Percentiles rank a stretch among this genome's conserved stretches.
Evolutionary conservation across 2,329 filamentous ascomycete genomes (phyloP).

Genomic region (Exophiala xenobiotica): DNA sequence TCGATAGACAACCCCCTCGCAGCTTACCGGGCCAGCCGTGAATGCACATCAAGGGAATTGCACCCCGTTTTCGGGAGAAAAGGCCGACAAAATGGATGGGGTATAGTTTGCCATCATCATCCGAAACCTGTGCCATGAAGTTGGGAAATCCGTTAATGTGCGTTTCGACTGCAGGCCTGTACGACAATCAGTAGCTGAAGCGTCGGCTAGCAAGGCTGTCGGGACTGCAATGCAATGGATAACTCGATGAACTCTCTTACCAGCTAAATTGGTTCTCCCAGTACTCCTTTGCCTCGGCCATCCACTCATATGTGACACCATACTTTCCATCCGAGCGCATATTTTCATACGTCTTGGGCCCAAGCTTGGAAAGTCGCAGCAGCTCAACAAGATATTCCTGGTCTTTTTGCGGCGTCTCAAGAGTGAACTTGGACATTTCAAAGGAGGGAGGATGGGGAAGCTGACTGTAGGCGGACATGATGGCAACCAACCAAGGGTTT

Average conservation of each 20-base stretch:
- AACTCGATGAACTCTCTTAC: too few species aligned
- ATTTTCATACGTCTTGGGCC: constrained; percentile 31
- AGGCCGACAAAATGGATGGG: constrained; percentile 55
- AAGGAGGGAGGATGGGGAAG: background rate
- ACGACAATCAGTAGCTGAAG: too few species aligned
- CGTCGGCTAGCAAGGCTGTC: too few species aligned
- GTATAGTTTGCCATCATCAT: constrained; percentile 36
- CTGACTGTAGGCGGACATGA: too few species aligned
- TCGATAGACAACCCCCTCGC: background rate
- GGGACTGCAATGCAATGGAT: too few species aligned
- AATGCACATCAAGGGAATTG: constrained; percentile 52
- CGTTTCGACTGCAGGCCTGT: constrained; percentile 30
- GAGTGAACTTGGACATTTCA: background rate
- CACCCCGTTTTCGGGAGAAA: constrained; percentile 53
- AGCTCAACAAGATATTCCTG: background rate
- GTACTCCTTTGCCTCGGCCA: constrained; percentile 41
- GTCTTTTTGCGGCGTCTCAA: background rate
- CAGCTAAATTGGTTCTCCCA: constrained; percentile 52
- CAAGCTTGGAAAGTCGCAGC: background rate
- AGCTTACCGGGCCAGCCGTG: constrained; percentile 54
- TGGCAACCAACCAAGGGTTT: too few species aligned
- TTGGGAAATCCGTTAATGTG: constrained; percentile 53
- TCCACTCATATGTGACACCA: constrained; percentile 51
- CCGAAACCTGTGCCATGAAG: constrained; percentile 44
- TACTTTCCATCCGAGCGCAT: constrained; percentile 40